These are phyloP conservation scores for Trypanosoma boissoni DNA, from an alignment of 208 protist genomes.

Conservation along the genomic window DNA sequence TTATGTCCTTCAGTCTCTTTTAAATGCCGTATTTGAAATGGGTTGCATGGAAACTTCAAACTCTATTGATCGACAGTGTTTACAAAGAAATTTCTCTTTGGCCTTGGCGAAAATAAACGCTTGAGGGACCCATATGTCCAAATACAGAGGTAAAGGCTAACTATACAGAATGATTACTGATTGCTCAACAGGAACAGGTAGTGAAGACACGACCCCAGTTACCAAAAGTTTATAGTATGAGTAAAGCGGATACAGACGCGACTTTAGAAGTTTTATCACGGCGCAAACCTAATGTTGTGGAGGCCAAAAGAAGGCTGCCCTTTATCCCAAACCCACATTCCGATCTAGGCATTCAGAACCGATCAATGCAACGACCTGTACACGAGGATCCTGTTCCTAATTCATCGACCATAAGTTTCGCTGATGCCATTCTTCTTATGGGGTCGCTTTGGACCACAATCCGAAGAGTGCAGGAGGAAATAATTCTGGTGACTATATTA, in stretches of 20 bases:
- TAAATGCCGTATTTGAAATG: too few relatives aligned
- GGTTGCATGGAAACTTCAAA: too few relatives aligned
- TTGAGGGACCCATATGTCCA: neutral
- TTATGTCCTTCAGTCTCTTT: too few relatives aligned
- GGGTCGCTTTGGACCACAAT: neutral
- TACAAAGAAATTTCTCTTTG: too few relatives aligned
- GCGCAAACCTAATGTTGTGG: neutral
- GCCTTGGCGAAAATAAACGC: too few relatives aligned
- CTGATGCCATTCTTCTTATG: neutral
- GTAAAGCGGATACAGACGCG: neutral
- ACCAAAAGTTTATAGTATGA: neutral
- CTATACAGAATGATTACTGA: neutral
- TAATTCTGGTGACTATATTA: neutral
- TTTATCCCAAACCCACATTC: neutral
- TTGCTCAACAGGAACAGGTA: neutral
- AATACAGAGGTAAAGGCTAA: neutral
- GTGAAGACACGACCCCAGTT: neutral
- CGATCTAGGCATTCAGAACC: neutral
- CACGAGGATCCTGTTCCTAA: neutral
- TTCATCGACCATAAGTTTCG: neutral
- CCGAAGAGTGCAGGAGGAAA: neutral
- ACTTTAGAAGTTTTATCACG: neutral
- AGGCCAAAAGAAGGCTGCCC: neutral
- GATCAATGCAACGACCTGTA: neutral
- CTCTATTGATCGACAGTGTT: too few relatives aligned